These are phyloP conservation scores for Alternaria ethzedia DNA, from an alignment of 2,329 filamentous ascomycete genomes.

Conservation along the genomic window DNA sequence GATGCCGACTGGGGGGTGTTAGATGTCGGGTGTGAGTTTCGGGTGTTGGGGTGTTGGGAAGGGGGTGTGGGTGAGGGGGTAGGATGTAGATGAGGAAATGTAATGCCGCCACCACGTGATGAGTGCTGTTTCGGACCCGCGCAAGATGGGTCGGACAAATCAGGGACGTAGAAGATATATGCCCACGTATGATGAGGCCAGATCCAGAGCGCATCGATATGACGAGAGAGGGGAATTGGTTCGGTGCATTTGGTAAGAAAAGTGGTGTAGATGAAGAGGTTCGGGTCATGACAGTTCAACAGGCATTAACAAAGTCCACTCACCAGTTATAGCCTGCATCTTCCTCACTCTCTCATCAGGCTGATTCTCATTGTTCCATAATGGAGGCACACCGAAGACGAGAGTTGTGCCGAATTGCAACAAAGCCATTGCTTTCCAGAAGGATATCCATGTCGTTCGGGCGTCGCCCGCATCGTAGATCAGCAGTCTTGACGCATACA, in stretches of 20 bases:
- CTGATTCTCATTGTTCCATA: conserved; percentile 45
- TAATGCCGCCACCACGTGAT: not conserved
- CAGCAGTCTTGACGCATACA: conserved; percentile 36
- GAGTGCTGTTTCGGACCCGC: not conserved
- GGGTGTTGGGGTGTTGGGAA: rapidly evolving
- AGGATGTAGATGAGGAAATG: not conserved
- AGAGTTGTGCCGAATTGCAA: conserved; percentile 43
- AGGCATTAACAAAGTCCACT: not conserved
- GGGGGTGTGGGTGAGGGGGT: not conserved
- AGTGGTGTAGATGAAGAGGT: not conserved
- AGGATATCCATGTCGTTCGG: conserved; percentile 44
- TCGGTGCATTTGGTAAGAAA: not conserved
- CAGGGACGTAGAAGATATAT: not conserved
- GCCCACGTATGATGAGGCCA: not conserved
- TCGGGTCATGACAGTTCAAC: not conserved
- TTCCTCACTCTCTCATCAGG: conserved; percentile 36
- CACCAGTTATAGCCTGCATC: conserved; percentile 39
- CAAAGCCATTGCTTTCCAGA: conserved; percentile 46
- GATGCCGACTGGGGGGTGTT: conserved; percentile 29
- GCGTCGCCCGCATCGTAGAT: conserved; percentile 49
- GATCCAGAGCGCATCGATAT: not conserved
- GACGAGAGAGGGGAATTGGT: not conserved
- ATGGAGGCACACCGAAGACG: conserved; percentile 39
- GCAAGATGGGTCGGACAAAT: not conserved
- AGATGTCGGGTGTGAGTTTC: not conserved